A percentile compares a stretch with the other conserved stretches of the same genome.
These are phyloP conservation scores for Pelargonium myrrhifolium DNA, from an alignment of 441 rosid genomes.

Conservation along the genomic window DNA sequence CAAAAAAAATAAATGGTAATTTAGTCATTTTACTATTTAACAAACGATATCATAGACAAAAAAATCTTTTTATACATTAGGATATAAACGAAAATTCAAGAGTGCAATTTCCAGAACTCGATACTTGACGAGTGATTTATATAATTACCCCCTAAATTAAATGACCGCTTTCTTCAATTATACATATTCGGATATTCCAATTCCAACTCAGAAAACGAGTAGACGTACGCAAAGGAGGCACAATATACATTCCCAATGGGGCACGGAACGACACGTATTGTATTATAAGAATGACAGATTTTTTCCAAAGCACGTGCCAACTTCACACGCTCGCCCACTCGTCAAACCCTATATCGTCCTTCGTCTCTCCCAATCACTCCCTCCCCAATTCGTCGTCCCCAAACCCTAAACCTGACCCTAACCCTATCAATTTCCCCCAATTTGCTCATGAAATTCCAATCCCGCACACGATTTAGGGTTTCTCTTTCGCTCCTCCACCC, in stretches of 20 bases:
- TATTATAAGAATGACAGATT: constrained; percentile 7
- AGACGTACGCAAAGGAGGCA: background rate
- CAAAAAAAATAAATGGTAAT: too few species aligned
- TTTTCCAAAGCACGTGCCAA: background rate
- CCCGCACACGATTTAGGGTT: background rate
- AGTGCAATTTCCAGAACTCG: too few species aligned
- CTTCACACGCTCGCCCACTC: constrained; percentile 8
- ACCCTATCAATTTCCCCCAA: background rate
- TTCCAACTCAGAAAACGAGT: too few species aligned
- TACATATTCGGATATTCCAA: too few species aligned
- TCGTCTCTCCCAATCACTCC: background rate
- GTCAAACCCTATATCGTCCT: constrained; percentile 20
- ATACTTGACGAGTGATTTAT: too few species aligned
- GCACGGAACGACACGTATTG: constrained; percentile 19
- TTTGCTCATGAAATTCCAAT: constrained; percentile 20
- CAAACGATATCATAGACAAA: too few species aligned
- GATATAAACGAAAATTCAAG: too few species aligned
- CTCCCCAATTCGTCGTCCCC: constrained; percentile 11
- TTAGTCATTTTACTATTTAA: too few species aligned
- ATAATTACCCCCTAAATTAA: too few species aligned
- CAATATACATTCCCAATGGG: too few species aligned
- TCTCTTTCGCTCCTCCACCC: background rate
- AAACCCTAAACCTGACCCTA: constrained; percentile 32
- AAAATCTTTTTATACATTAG: too few species aligned
- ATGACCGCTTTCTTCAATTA: too few species aligned